A percentile compares a stretch with the other conserved stretches of the same genome.
Evolutionary conservation across 2,329 filamentous ascomycete genomes (phyloP).

Genomic region (Lecanicillium sp.): DNA sequence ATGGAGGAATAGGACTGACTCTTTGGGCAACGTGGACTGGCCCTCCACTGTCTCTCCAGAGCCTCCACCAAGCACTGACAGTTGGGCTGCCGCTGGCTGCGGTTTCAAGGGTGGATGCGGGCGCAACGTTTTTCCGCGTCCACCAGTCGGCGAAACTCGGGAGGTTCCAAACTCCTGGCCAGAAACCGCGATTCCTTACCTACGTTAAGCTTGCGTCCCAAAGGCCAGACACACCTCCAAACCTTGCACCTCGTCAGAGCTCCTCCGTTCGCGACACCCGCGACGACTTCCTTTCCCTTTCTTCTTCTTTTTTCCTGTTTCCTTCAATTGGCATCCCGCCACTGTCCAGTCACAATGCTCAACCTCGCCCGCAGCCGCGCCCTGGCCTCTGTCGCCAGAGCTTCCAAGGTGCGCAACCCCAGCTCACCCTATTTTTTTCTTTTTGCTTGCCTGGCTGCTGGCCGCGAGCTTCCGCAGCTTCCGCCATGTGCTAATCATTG

Average conservation of each 20-base stretch:
- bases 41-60: no score
- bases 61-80: no score
- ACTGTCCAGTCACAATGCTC: constrained; percentile 60
- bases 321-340: constrained; percentile 14
- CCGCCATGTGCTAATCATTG: constrained; percentile 9
- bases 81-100: neutral
- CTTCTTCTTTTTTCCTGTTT: constrained; percentile 11
- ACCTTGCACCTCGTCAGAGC: constrained; percentile 3
- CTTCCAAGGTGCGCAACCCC: constrained; percentile 60
- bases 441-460: neutral
- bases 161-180: constrained; percentile 12
- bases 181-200: constrained; percentile 13
- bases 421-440: constrained; percentile 15
- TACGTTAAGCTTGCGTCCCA: constrained; percentile 9
- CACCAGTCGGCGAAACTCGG: constrained; percentile 16
- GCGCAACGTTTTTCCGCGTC: constrained; percentile 14
- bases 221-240: constrained; percentile 2
- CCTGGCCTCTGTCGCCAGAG: constrained; percentile 72
- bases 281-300: constrained; percentile 15
- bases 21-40: neutral
- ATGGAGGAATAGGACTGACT: neutral
- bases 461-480: constrained; percentile 18
- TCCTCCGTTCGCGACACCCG: constrained; percentile 7
- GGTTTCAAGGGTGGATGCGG: no score
- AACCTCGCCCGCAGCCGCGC: constrained; percentile 78